Conservation (phyloP, 1,139 yeast species). For the Sugiyamaella xylanicola region DNA sequence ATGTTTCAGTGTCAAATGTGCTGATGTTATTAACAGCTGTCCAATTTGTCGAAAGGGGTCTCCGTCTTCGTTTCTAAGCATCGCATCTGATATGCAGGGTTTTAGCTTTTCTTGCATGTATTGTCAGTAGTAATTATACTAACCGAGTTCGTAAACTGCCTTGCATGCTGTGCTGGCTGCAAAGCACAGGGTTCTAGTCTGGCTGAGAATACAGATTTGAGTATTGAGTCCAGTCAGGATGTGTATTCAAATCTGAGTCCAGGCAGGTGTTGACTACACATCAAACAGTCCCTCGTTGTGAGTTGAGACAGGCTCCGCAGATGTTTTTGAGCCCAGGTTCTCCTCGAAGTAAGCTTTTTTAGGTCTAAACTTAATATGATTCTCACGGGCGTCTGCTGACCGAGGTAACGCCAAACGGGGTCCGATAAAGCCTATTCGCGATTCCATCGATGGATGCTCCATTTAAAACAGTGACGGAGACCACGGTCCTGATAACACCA, state of each 20-base stretch:
- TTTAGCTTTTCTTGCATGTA: background rate
- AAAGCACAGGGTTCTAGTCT: too few relatives aligned
- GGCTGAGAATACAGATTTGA: too few relatives aligned
- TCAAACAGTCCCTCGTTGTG: too few relatives aligned
- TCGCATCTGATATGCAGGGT: background rate
- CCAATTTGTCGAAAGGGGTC: constrained; percentile 29
- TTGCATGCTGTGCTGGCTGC: background rate
- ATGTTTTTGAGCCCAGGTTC: too few relatives aligned
- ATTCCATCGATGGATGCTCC: background rate
- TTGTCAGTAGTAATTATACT: background rate
- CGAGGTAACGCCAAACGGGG: background rate
- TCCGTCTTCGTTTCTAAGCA: constrained; percentile 23
- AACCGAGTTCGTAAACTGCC: background rate
- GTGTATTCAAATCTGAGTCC: too few relatives aligned
- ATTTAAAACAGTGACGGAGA: background rate
- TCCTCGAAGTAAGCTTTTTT: too few relatives aligned
- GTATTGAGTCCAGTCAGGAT: too few relatives aligned
- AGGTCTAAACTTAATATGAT: too few relatives aligned
- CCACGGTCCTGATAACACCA: background rate
- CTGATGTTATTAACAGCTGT: constrained; percentile 33
- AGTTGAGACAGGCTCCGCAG: too few relatives aligned
- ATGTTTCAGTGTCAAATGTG: constrained; percentile 26
- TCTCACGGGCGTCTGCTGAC: too few relatives aligned
- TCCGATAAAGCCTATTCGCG: too few relatives aligned
- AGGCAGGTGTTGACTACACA: too few relatives aligned